Conservation (phyloP, 2,329 filamentous ascomycete species). For the Phialemoniopsis sp. region DNA sequence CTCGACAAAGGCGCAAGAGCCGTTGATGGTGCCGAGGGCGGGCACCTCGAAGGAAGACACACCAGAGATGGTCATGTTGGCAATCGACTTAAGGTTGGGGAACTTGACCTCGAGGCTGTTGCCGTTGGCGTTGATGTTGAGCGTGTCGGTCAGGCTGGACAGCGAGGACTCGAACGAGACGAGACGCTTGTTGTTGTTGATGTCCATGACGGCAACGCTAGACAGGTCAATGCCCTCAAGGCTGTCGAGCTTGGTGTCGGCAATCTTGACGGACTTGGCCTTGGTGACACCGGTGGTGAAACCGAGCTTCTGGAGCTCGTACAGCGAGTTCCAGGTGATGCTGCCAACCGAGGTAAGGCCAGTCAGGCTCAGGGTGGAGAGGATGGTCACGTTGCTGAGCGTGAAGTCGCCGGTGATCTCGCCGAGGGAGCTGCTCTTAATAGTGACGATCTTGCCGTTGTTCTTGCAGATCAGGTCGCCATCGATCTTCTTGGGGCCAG, state of each 20-base stretch:
- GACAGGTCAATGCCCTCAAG: slow-evolving; percentile 79
- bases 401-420: slow-evolving; percentile 67
- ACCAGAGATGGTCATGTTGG: slow-evolving; percentile 80
- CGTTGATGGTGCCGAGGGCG: slow-evolving; percentile 67
- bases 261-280: slow-evolving; percentile 67
- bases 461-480: slow-evolving; percentile 57
- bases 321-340: slow-evolving; percentile 71
- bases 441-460: slow-evolving; percentile 54
- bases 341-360: slow-evolving; percentile 59
- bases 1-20: slow-evolving; percentile 66
- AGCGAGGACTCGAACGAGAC: slow-evolving; percentile 73
- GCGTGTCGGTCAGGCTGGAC: slow-evolving; percentile 64
- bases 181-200: slow-evolving; percentile 88
- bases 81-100: slow-evolving; percentile 72
- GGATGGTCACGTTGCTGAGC: slow-evolving; percentile 62
- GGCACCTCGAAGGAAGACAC: slow-evolving; percentile 71
- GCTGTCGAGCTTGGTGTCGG: slow-evolving; percentile 78
- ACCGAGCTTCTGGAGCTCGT: slow-evolving; percentile 45
- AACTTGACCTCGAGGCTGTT: slow-evolving; percentile 66
- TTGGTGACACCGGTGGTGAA: slow-evolving; percentile 54
- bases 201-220: slow-evolving; percentile 67
- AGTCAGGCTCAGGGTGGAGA: slow-evolving; percentile 65
- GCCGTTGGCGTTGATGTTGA: slow-evolving; percentile 80
- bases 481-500: slow-evolving; percentile 52
- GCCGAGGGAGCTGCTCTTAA: slow-evolving; percentile 58